Conservation (phyloP, 2,329 filamentous ascomycete species). For the Diaporthe longicolla region DNA sequence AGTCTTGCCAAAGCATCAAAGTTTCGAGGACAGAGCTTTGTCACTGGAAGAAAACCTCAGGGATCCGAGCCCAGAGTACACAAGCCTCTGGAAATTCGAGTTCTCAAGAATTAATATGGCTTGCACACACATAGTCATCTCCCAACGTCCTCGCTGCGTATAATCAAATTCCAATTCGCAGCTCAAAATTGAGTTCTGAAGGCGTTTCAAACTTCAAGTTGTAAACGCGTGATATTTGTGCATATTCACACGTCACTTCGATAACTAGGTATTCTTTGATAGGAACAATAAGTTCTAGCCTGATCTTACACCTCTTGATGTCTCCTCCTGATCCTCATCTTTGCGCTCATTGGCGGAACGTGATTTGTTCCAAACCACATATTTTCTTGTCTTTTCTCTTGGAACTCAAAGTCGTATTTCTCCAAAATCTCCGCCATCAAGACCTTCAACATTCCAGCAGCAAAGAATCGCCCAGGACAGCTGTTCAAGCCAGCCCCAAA, state of each 20-base stretch:
- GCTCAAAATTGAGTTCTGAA: background rate
- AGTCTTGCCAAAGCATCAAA: constrained; percentile 1
- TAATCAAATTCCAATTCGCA: background rate
- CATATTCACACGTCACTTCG: background rate
- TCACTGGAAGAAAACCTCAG: background rate
- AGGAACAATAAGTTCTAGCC: background rate
- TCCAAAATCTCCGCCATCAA: constrained; percentile 48
- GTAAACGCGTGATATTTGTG: background rate
- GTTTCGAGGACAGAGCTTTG: constrained; percentile 14
- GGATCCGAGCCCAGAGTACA: constrained; percentile 1
- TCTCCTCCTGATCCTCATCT: constrained; percentile 48
- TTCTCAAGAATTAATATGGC: background rate
- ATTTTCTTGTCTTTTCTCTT: constrained; percentile 49
- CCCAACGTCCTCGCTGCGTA: background rate
- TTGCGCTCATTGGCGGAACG: constrained; percentile 50
- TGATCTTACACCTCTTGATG: constrained; percentile 29
- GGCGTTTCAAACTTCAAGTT: background rate
- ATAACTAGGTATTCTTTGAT: constrained; percentile 1
- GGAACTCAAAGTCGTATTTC: constrained; percentile 48
- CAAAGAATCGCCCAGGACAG: constrained; percentile 58
- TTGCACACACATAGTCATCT: background rate
- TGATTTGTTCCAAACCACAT: constrained; percentile 50
- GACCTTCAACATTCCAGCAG: constrained; percentile 54
- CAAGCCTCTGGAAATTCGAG: background rate
- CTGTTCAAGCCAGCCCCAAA: constrained; percentile 58